Percentiles rank a stretch among this genome's conserved stretches.
These are phyloP conservation scores for Yamadazyma nakazawae DNA, from an alignment of 805 yeast species.

Conservation along the genomic window DNA sequence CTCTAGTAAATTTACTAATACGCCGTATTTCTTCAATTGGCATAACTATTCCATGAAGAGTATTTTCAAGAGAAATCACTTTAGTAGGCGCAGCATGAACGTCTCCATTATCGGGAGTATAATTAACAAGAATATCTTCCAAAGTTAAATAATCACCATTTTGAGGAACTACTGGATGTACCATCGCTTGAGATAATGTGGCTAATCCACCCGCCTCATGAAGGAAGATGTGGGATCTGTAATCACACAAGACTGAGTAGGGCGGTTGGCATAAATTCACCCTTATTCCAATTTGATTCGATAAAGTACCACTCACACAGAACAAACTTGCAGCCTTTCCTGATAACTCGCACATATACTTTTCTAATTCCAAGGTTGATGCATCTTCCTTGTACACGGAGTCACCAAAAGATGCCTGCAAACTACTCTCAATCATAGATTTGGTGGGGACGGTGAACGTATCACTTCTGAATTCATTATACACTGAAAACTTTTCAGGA, in stretches of 20 bases:
- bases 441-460: conserved; percentile 88
- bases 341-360: conserved; percentile 30
- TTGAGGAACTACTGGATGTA: conserved; percentile 33
- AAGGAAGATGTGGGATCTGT: conserved; percentile 33
- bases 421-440: conserved; percentile 58
- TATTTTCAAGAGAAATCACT: conserved; percentile 42
- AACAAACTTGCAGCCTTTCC: conserved; percentile 40
- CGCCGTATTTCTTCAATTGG: conserved; percentile 39
- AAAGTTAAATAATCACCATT: conserved; percentile 35
- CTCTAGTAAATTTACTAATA: conserved; percentile 33
- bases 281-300: conserved; percentile 40
- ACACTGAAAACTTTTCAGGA: conserved; percentile 21
- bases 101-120: conserved; percentile 42
- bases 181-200: conserved; percentile 42
- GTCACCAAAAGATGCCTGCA: conserved; percentile 36
- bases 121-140: conserved; percentile 34
- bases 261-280: conserved; percentile 42
- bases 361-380: conserved; percentile 31
- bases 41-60: conserved; percentile 40
- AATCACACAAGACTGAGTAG: conserved; percentile 37
- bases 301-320: conserved; percentile 42
- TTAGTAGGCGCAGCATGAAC: conserved; percentile 45
- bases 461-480: conserved; percentile 52
- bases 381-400: conserved; percentile 42
- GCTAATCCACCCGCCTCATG: conserved; percentile 45